Conservation (phyloP, 2,329 filamentous ascomycete species). For the Ascosphaera aggregata region DNA sequence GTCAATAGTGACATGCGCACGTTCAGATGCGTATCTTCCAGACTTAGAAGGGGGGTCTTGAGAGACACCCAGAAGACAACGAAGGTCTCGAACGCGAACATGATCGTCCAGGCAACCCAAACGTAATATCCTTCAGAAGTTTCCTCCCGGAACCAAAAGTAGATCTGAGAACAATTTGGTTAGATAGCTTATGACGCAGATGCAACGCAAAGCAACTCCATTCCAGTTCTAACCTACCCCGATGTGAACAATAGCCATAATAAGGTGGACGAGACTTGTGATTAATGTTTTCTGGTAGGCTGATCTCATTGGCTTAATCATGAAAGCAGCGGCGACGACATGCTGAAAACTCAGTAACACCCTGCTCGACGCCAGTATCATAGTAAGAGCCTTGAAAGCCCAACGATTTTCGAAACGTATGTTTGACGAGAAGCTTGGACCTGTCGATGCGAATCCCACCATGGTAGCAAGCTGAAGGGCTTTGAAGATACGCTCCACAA, state of each 20-base stretch:
- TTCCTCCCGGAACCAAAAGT: slow-evolving; percentile 11
- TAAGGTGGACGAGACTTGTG: slow-evolving; percentile 12
- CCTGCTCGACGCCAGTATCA: slow-evolving; percentile 28
- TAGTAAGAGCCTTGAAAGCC: slow-evolving; percentile 20
- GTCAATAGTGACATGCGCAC: slow-evolving; percentile 40
- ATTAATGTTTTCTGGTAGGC: slow-evolving; percentile 10
- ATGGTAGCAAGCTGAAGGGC: slow-evolving; percentile 39
- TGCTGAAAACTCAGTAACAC: slow-evolving; percentile 31
- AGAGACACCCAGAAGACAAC: slow-evolving; percentile 30
- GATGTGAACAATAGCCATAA: slow-evolving; percentile 10
- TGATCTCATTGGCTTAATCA: slow-evolving; percentile 9
- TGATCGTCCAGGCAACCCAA: slow-evolving; percentile 31
- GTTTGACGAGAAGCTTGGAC: slow-evolving; percentile 21
- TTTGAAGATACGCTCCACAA: slow-evolving; percentile 37
- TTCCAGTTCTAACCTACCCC: slow-evolving; percentile 8
- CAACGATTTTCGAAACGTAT: slow-evolving; percentile 18
- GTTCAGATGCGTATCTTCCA: slow-evolving; percentile 38
- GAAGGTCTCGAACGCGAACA: slow-evolving; percentile 30
- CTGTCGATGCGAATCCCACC: slow-evolving; percentile 40
- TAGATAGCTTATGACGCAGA: too few species aligned
- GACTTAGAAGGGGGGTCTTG: slow-evolving; percentile 32
- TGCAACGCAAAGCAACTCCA: too few species aligned
- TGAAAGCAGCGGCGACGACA: slow-evolving; percentile 14
- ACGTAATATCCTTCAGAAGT: slow-evolving; percentile 10
- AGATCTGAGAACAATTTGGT: slow-evolving; percentile 9